Evolutionary conservation across 2,329 filamentous ascomycete species (phyloP).

Genomic region (Monascus ruber): DNA sequence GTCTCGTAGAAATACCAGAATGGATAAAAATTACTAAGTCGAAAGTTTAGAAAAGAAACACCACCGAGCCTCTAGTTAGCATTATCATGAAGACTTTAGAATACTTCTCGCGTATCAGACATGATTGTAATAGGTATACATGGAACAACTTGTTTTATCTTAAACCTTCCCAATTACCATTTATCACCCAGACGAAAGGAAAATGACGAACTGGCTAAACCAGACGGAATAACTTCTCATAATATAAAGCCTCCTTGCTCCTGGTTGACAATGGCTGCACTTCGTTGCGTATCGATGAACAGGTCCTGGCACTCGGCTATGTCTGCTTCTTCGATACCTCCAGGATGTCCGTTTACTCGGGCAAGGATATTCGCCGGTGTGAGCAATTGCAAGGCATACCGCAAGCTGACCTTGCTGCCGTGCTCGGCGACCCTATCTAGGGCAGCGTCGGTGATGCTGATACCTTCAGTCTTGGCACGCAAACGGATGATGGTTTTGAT

Average conservation of each 20-base stretch:
- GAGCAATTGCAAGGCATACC: conserved; percentile 87
- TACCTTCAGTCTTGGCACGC: conserved; percentile 68
- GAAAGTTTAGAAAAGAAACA: background rate
- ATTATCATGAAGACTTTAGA: background rate
- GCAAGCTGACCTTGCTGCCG: conserved; percentile 76
- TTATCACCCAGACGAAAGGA: background rate
- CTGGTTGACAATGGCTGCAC: conserved; percentile 58
- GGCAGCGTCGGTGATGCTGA: conserved; percentile 68
- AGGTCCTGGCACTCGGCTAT: conserved; percentile 72
- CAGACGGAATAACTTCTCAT: conserved; percentile 1
- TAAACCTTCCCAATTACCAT: background rate
- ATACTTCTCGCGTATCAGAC: background rate
- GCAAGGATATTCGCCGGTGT: conserved; percentile 85
- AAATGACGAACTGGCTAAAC: background rate
- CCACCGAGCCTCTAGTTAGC: background rate
- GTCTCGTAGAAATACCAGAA: no score
- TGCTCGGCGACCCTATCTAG: conserved; percentile 78
- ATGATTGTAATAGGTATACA: background rate
- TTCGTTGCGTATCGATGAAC: conserved; percentile 71
- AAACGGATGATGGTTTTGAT: conserved; percentile 86
- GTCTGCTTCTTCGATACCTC: conserved; percentile 62
- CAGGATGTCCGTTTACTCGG: conserved; percentile 64
- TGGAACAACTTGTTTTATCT: background rate
- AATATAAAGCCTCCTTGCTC: conserved; percentile 52
- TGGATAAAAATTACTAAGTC: no score